Percentiles rank a stretch among this genome's conserved stretches.
These are phyloP conservation scores for Salix arbutifolia DNA, from an alignment of 345 rosid genomes.

Conservation along the genomic window DNA sequence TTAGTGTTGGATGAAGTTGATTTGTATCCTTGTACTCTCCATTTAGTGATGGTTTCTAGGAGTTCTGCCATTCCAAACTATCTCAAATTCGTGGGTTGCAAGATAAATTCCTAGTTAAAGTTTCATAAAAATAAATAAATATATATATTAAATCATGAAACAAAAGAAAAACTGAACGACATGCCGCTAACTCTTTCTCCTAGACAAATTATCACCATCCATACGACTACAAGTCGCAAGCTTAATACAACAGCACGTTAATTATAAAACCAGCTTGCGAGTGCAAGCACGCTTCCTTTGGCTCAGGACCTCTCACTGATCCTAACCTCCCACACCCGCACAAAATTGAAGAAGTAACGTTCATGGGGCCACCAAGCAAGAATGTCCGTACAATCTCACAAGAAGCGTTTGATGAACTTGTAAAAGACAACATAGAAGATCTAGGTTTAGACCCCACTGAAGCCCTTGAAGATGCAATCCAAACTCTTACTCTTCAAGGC, in stretches of 20 bases:
- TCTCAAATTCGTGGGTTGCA: too few species aligned
- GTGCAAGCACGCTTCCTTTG: not conserved
- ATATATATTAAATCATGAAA: too few species aligned
- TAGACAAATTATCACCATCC: not conserved
- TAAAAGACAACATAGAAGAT: slow-evolving; percentile 80
- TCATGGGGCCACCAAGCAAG: slow-evolving; percentile 47
- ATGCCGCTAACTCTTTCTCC: not conserved
- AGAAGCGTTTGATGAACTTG: slow-evolving; percentile 82
- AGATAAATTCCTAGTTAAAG: too few species aligned
- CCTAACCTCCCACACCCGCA: not conserved
- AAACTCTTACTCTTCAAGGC: slow-evolving; percentile 81
- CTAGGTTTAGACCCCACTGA: slow-evolving; percentile 87
- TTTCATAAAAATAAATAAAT: too few species aligned
- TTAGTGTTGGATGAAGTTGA: too few species aligned
- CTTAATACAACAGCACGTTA: not conserved
- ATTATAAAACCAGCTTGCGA: not conserved
- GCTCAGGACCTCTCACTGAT: not conserved
- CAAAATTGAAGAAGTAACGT: not conserved
- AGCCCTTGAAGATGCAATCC: slow-evolving; percentile 82
- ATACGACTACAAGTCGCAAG: not conserved
- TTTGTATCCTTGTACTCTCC: not conserved
- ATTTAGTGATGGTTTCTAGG: too few species aligned
- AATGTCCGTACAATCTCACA: slow-evolving; percentile 65
- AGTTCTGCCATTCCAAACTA: too few species aligned
- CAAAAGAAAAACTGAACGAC: not conserved